Percentiles rank a stretch among this genome's conserved stretches.
These are phyloP conservation scores for Boletus insuetus DNA, from an alignment of 768 basidiomycete genomes.

Conservation along the genomic window DNA sequence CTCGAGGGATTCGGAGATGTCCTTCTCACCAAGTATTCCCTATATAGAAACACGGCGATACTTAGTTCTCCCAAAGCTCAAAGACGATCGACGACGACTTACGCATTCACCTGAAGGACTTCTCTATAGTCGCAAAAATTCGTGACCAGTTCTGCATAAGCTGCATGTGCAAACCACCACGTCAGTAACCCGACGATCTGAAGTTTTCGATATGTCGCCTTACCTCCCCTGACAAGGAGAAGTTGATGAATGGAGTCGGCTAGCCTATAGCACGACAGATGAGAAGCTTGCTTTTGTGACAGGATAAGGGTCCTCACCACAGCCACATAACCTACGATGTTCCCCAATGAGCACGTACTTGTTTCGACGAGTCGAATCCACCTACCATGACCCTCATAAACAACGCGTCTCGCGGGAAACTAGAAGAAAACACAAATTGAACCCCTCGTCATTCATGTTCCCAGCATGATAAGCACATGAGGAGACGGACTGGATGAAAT, in stretches of 20 bases:
- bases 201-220: neutral
- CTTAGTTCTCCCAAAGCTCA: neutral
- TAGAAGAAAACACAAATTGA: neutral
- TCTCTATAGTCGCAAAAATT: slow-evolving; percentile 14
- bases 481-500: slow-evolving; percentile 17
- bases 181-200: neutral
- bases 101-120: slow-evolving; percentile 8
- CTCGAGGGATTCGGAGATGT: neutral
- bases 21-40: slow-evolving; percentile 9
- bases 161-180: neutral
- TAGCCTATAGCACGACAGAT: slow-evolving; percentile 8
- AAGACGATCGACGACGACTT: neutral
- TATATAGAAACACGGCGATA: neutral
- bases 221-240: slow-evolving; percentile 19
- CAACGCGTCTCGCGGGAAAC: slow-evolving; percentile 5
- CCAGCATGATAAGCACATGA: neutral
- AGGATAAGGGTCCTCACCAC: slow-evolving; percentile 4
- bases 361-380: neutral
- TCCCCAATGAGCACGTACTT: neutral
- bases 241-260: slow-evolving; percentile 14
- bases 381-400: slow-evolving; percentile 14
- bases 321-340: slow-evolving; percentile 15
- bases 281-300: neutral
- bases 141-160: slow-evolving; percentile 12
- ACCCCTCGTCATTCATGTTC: neutral